These are phyloP conservation scores for Echeveria elegans DNA, from an alignment of 164 flowering plant species.

Conservation along the genomic window DNA sequence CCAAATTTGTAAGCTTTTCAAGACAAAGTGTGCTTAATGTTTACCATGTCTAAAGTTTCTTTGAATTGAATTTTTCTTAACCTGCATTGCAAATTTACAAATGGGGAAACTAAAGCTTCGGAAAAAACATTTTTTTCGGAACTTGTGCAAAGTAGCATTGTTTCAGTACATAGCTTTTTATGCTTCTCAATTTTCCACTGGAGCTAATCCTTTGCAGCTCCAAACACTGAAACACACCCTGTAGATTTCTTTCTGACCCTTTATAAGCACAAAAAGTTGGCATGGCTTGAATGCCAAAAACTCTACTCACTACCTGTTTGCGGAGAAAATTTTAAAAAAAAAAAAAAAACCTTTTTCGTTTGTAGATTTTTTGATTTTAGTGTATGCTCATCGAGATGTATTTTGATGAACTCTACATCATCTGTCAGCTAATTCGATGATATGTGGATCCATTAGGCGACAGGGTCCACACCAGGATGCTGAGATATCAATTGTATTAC, in stretches of 20 bases:
- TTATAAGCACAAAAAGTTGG: constrained; percentile 43
- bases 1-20: too few species aligned
- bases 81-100: too few species aligned
- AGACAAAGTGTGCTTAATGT: too few species aligned
- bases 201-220: constrained; percentile 37
- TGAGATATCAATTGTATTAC: constrained; percentile 52
- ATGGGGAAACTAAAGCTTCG: too few species aligned
- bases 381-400: constrained; percentile 49
- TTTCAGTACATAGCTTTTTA: constrained; percentile 8
- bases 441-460: constrained; percentile 34
- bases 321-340: neutral
- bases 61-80: too few species aligned
- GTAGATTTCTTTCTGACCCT: constrained; percentile 37
- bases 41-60: too few species aligned
- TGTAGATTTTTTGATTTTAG: too few species aligned
- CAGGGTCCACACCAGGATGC: constrained; percentile 78
- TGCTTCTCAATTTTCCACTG: constrained; percentile 34
- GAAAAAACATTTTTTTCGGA: too few species aligned
- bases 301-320: constrained; percentile 34
- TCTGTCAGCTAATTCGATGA: constrained; percentile 35
- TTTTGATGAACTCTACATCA: constrained; percentile 53
- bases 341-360: neutral
- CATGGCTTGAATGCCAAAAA: constrained; percentile 32
- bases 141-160: too few species aligned
- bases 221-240: too few species aligned